Conservation (phyloP, 805 yeast species). For the Kuraishia cidri region DNA sequence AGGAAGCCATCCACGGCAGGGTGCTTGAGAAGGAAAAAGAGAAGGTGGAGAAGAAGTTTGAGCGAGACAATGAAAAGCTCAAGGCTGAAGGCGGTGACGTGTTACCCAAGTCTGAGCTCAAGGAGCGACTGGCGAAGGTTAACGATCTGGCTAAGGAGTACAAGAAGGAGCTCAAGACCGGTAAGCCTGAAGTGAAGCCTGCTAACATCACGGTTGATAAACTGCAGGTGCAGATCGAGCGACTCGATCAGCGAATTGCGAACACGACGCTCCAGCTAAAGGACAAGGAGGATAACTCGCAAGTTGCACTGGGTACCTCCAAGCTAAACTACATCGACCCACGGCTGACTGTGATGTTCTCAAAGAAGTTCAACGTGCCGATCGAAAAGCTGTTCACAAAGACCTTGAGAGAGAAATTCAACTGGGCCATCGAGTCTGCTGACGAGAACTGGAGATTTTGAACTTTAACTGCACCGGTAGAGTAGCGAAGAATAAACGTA, state of each 20-base stretch:
- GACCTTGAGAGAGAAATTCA: slow-evolving; percentile 85
- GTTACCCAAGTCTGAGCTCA: slow-evolving; percentile 45
- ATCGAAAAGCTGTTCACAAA: slow-evolving; percentile 88
- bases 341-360: slow-evolving; percentile 78
- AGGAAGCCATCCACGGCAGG: slow-evolving; percentile 44
- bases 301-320: slow-evolving; percentile 87
- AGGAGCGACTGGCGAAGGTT: slow-evolving; percentile 48
- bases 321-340: slow-evolving; percentile 96
- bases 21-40: slow-evolving; percentile 61
- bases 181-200: slow-evolving; percentile 46
- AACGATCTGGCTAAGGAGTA: slow-evolving; percentile 43
- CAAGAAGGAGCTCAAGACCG: slow-evolving; percentile 47
- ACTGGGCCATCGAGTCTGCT: slow-evolving; percentile 91
- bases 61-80: slow-evolving; percentile 70
- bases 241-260: slow-evolving; percentile 60
- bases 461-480: too few species aligned
- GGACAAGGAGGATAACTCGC: slow-evolving; percentile 91
- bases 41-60: slow-evolving; percentile 53
- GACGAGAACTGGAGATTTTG: slow-evolving; percentile 79
- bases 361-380: slow-evolving; percentile 81
- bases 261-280: slow-evolving; percentile 68
- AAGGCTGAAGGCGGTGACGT: slow-evolving; percentile 45
- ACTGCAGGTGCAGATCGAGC: slow-evolving; percentile 60
- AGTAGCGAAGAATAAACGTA: too few species aligned
- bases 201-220: slow-evolving; percentile 53